Conservation (phyloP, 148 eudicot genomes). For the Rheum nobile region DNA sequence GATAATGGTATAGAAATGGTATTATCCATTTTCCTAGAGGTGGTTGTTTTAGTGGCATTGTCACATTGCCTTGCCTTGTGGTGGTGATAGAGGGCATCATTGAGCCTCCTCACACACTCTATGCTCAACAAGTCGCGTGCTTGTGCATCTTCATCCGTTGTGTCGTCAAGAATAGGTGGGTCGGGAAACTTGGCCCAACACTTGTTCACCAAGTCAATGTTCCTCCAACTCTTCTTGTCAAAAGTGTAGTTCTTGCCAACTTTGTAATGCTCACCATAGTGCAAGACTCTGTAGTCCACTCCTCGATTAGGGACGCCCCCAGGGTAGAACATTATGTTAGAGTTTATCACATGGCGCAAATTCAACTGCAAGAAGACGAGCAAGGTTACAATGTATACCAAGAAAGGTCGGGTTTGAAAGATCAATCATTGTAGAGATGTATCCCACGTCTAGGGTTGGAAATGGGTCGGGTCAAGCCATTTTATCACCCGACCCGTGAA, state of each 20-base stretch:
- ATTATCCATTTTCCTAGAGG: constrained; percentile 7
- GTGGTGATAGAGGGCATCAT: constrained; percentile 57
- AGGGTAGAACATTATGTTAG: constrained; percentile 69
- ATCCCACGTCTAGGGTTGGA: too few relatives aligned
- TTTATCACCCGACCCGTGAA: too few relatives aligned
- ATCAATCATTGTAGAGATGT: too few relatives aligned
- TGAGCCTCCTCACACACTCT: constrained; percentile 62
- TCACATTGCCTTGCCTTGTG: constrained; percentile 51
- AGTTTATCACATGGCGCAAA: constrained; percentile 58
- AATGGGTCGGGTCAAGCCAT: too few relatives aligned
- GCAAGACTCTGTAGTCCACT: constrained; percentile 61
- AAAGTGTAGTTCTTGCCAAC: constrained; percentile 84
- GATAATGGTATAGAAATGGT: constrained; percentile 16
- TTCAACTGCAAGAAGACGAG: constrained; percentile 46
- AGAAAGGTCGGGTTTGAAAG: neutral
- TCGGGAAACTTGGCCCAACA: constrained; percentile 95
- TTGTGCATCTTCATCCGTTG: constrained; percentile 27
- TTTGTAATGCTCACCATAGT: constrained; percentile 58
- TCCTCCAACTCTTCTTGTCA: constrained; percentile 85
- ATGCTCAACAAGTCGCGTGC: constrained; percentile 70
- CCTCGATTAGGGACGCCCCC: constrained; percentile 61
- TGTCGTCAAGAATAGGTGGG: constrained; percentile 61
- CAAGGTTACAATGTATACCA: neutral
- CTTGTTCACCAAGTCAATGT: constrained; percentile 47
- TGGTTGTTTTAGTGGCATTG: constrained; percentile 24